A percentile compares a stretch with the other conserved stretches of the same genome.
These are phyloP conservation scores for Venturia asperata DNA, from an alignment of 2,329 filamentous ascomycete species.

Conservation along the genomic window DNA sequence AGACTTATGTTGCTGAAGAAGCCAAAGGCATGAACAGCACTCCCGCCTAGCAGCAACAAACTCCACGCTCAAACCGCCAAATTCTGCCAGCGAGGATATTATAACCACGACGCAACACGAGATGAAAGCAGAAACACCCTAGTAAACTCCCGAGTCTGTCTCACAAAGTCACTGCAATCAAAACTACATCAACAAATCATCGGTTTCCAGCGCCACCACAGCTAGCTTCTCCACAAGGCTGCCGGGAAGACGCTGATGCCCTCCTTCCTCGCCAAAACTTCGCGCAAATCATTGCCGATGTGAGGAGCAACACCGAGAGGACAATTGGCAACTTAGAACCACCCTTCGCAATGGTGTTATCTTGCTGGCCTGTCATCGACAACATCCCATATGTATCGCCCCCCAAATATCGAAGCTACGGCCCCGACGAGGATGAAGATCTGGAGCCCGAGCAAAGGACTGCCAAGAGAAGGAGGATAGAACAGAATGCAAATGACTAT, in stretches of 20 bases:
- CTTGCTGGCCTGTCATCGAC: not conserved
- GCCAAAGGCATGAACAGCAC: too few species aligned
- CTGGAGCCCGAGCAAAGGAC: conserved; percentile 42
- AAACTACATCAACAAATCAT: not conserved
- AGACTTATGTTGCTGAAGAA: too few species aligned
- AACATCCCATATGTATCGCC: conserved; percentile 25
- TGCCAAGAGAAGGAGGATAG: conserved; percentile 50
- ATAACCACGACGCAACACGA: not conserved
- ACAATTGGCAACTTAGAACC: not conserved
- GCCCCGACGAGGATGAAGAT: conserved; percentile 52
- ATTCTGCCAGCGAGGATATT: not conserved
- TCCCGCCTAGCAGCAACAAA: too few species aligned
- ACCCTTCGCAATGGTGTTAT: not conserved
- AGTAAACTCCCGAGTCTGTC: not conserved
- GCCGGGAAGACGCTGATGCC: not conserved
- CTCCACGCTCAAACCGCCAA: too few species aligned
- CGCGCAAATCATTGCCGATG: not conserved
- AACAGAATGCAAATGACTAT: conserved; percentile 52
- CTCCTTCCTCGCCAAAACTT: not conserved
- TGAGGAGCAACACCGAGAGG: not conserved
- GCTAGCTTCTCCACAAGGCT: not conserved
- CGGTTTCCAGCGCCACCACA: not conserved
- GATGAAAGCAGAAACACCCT: not conserved
- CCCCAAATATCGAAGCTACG: conserved; percentile 44
- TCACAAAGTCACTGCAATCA: too few species aligned